phyloP scores from a whole-genome alignment of 163 green algal species.

The Scenedesmus sp. region DNA sequence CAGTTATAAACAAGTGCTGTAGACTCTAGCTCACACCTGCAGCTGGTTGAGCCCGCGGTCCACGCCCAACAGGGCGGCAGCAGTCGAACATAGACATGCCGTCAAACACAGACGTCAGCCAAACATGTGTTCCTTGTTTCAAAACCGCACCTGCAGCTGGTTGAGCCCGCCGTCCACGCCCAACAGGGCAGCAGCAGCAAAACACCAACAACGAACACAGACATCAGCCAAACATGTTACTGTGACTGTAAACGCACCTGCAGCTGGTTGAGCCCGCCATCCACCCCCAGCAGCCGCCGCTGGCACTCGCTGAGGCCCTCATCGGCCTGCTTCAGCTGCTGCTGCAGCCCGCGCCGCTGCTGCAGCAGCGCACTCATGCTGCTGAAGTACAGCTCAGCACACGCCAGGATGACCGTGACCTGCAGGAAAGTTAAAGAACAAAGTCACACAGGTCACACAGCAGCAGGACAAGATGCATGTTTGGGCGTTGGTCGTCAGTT shows the following conservation, averaged over 20 bases:
- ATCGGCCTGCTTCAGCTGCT: constrained; percentile 14
- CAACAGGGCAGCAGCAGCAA: no score
- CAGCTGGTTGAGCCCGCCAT: constrained; percentile 33
- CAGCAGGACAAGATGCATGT: neutral
- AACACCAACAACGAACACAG: neutral
- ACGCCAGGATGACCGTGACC: constrained; percentile 17
- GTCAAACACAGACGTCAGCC: neutral
- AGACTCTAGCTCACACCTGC: neutral
- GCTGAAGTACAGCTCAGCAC: constrained; percentile 39
- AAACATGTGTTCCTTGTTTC: neutral
- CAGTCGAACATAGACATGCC: neutral
- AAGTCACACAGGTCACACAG: neutral
- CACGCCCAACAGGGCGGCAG: neutral
- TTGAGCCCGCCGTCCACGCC: constrained; percentile 14
- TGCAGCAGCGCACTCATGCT: constrained; percentile 27
- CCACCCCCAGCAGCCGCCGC: constrained; percentile 7
- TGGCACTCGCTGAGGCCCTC: constrained; percentile 15
- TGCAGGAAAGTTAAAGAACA: neutral
- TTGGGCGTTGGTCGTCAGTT: neutral
- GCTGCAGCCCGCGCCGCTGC: constrained; percentile 28
- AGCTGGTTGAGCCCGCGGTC: constrained; percentile 32
- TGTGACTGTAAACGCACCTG: neutral
- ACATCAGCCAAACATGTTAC: neutral
- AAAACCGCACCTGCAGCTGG: constrained; percentile 33
- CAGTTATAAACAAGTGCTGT: no score